phyloP scores from a whole-genome alignment of 2,329 filamentous ascomycete genomes.

The Epichloe typhina region DNA sequence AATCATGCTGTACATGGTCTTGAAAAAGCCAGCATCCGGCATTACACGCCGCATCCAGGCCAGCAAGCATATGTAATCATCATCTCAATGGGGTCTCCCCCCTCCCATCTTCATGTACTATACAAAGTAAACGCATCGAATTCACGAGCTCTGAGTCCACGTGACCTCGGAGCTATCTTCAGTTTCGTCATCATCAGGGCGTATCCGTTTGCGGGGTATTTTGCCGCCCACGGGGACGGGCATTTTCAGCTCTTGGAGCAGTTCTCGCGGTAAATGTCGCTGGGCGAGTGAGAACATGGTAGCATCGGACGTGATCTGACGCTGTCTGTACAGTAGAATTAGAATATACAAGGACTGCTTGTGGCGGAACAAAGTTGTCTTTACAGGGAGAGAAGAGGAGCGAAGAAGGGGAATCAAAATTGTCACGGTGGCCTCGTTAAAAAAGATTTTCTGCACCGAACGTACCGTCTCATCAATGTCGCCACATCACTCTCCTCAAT shows the following conservation, averaged over 20 bases:
- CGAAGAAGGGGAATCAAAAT: neutral
- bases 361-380: too few relatives aligned
- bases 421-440: neutral
- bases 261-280: constrained; percentile 66
- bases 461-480: constrained; percentile 68
- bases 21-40: constrained; percentile 72
- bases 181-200: constrained; percentile 20
- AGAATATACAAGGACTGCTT: constrained; percentile 9
- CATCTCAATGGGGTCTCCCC: too few relatives aligned
- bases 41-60: constrained; percentile 61
- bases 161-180: constrained; percentile 16
- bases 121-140: neutral
- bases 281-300: constrained; percentile 79
- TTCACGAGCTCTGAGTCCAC: constrained; percentile 12
- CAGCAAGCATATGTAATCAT: constrained; percentile 55
- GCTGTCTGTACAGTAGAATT: constrained; percentile 47
- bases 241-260: constrained; percentile 73
- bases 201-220: constrained; percentile 27
- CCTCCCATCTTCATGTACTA: neutral
- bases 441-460: neutral
- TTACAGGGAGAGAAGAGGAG: constrained; percentile 7
- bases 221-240: constrained; percentile 39
- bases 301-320: constrained; percentile 55
- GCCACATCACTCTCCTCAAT: constrained; percentile 78
- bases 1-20: constrained; percentile 92